A percentile compares a stretch with the other conserved stretches of the same genome.
These are phyloP conservation scores for Murraya koenigii DNA, from an alignment of 345 rosid genomes.

Conservation along the genomic window DNA sequence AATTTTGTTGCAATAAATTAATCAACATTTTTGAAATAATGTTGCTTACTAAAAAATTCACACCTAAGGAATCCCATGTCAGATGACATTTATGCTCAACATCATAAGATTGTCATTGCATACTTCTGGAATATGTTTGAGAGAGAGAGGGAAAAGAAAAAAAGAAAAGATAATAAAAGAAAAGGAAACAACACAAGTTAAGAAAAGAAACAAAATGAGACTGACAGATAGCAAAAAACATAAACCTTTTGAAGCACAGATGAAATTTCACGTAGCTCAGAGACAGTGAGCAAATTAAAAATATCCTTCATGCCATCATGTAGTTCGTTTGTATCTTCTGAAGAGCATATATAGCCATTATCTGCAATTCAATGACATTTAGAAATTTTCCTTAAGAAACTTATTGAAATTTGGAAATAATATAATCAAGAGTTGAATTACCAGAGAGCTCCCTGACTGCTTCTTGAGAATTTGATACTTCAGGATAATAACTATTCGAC, in stretches of 20 bases:
- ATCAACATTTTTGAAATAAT: not conserved
- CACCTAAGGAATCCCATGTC: not conserved
- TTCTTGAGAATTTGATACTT: slow-evolving; percentile 52
- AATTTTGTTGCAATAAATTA: too few relatives aligned
- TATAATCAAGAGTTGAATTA: slow-evolving; percentile 20
- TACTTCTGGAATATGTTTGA: not conserved
- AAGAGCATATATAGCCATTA: slow-evolving; percentile 44
- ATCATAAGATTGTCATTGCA: not conserved
- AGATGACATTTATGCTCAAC: not conserved
- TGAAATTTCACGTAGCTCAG: slow-evolving; percentile 71
- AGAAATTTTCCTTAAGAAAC: slow-evolving; percentile 11
- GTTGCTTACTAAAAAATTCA: not conserved
- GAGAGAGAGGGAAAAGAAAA: accelerated
- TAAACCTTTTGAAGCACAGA: slow-evolving; percentile 54
- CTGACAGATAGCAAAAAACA: slow-evolving; percentile 2
- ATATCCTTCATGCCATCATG: slow-evolving; percentile 47
- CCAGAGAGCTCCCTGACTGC: slow-evolving; percentile 66
- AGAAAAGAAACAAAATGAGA: not conserved
- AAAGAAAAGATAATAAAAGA: too few relatives aligned
- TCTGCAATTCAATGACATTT: slow-evolving; percentile 37
- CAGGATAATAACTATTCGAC: slow-evolving; percentile 64
- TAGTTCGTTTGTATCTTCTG: slow-evolving; percentile 40
- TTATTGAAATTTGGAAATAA: not conserved
- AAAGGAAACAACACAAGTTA: not conserved
- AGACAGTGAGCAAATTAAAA: slow-evolving; percentile 48